phyloP scores from a whole-genome alignment of 495 filamentous ascomycete genomes.

The Podospora sp. region DNA sequence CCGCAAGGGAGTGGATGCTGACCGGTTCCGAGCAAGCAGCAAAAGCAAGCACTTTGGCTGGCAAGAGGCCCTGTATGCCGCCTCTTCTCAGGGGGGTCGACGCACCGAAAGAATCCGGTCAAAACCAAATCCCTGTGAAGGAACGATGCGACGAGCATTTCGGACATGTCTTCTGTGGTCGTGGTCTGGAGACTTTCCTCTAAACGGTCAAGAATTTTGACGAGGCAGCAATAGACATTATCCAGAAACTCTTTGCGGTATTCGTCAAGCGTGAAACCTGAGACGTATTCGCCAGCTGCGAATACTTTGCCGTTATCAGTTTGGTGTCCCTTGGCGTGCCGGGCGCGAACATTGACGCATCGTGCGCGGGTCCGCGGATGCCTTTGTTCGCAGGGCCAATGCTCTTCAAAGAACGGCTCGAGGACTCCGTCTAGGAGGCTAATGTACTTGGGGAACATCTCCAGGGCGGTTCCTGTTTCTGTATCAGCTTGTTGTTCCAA shows the following conservation, averaged over 20 bases:
- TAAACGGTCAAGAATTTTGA: conserved; percentile 5
- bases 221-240: conserved; percentile 12
- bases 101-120: not conserved
- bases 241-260: conserved; percentile 2
- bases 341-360: conserved; percentile 12
- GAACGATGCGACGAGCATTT: not conserved
- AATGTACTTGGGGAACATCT: conserved; percentile 13
- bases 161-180: not conserved
- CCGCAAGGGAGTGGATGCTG: conserved; percentile 11
- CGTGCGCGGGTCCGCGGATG: not conserved
- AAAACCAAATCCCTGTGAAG: conserved; percentile 6
- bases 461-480: conserved; percentile 8
- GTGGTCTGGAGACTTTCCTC: not conserved
- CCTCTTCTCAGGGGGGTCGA: conserved; percentile 1
- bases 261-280: conserved; percentile 9
- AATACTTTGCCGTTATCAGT: conserved; percentile 8
- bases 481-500: not conserved
- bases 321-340: conserved; percentile 11
- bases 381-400: conserved; percentile 10
- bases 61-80: not conserved
- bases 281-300: conserved; percentile 5
- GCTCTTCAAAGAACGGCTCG: conserved; percentile 6
- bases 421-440: not conserved
- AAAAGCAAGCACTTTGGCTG: conserved; percentile 14
- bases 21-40: conserved; percentile 4